Base-by-base conservation (phyloP, 2,329 filamentous ascomycete species). In the Diaporthe amygdali region DNA sequence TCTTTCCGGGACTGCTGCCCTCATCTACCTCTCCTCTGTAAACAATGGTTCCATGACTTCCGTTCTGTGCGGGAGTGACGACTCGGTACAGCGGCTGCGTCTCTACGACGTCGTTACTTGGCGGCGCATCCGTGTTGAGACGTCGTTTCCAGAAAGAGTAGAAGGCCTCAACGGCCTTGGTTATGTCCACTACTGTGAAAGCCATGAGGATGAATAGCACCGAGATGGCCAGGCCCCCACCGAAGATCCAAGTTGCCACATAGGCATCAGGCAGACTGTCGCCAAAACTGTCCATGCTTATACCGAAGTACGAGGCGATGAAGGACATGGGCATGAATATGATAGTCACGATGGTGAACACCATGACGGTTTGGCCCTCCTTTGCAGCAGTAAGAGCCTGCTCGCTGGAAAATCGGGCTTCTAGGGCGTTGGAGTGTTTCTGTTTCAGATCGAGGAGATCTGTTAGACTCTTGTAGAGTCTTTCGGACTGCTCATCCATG, bases 391-490 rank as follows among this genome's bases (percentile, higher is more conserved):
- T 87, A 3, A 88, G 85, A 0, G 90, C 90, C 77, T 91, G 89
- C 63, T 91, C 88, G 22, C 87, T 82, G 0, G 87, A 86, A 66
- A 88, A 91, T 3, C 90, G 86, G 1, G 90, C 90, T 76, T 92
- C 90, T 56, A 91, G 87, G 0, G 89, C 89, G 79, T 92, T 92
- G 74, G 89, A 90, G 71, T 92, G 90, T 78, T 92, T 92, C 75
- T 93, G 90, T 76, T 93, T 93, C 1, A 92, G 84, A 74, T 92
- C 90, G 0, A 93, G 85, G 6, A 92, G 81, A 74, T 92, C 87
- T 0, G 87, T 90, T 54, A 92, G 85, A 70, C 85, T 87, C 52
- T 85, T 81, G 76, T 91, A 91, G 72, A 91, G 88, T 27, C 86
- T 84, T 70, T 87, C 84, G 0, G 90, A 89, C 77, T 91, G 90